Percentiles rank a stretch among this genome's conserved stretches.
Conservation (phyloP, 2,329 filamentous ascomycete genomes). For the Sordariomycetes sp. region DNA sequence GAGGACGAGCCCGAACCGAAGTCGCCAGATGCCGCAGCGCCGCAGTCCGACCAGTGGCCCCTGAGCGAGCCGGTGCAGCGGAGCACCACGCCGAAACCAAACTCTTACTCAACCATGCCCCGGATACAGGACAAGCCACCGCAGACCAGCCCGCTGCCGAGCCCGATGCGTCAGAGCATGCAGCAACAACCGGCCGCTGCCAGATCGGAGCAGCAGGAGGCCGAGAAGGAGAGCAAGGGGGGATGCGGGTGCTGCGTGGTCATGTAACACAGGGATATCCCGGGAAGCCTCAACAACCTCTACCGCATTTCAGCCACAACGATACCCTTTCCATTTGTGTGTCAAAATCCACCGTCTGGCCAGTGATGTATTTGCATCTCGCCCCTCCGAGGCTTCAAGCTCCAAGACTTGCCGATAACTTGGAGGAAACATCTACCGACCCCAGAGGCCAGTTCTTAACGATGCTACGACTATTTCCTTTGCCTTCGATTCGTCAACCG, state of each 20-base stretch:
- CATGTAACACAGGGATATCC: constrained; percentile 22
- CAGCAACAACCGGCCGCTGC: constrained; percentile 5
- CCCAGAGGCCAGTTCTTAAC: background rate
- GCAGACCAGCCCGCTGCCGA: constrained; percentile 20
- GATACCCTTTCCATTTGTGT: background rate
- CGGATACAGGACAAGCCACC: constrained; percentile 33
- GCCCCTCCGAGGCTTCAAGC: constrained; percentile 14
- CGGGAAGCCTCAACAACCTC: background rate
- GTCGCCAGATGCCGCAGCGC: constrained; percentile 11
- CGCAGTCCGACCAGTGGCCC: constrained; percentile 40
- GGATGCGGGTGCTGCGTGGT: constrained; percentile 38
- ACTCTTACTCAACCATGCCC: constrained; percentile 48
- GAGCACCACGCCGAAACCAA: constrained; percentile 28
- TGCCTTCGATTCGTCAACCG: background rate
- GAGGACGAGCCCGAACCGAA: constrained; percentile 8
- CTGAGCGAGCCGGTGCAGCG: constrained; percentile 27
- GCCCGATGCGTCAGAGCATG: constrained; percentile 27
- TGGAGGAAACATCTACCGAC: background rate
- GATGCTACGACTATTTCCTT: constrained; percentile 1
- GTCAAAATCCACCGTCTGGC: constrained; percentile 6
- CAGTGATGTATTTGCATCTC: constrained; percentile 13
- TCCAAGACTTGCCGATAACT: background rate
- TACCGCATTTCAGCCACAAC: constrained; percentile 1
- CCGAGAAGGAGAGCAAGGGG: constrained; percentile 23
- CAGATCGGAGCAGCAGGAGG: constrained; percentile 11